Conservation (phyloP, 208 protist species). For the Tetramitus jugosus region DNA sequence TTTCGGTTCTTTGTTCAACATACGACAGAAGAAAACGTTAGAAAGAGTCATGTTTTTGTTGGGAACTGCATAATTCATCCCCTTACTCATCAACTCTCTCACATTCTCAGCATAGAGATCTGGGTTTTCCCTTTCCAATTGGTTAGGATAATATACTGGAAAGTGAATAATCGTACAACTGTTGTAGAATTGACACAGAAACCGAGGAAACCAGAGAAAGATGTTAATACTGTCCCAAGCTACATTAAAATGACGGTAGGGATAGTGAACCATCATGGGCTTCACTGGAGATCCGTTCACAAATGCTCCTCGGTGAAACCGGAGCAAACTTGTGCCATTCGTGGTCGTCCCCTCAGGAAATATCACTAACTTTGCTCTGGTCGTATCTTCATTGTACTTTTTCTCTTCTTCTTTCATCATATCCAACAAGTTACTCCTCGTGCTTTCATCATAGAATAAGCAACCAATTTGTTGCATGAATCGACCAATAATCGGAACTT, state of each 20-base stretch:
- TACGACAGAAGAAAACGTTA: too few species aligned
- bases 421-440: neutral
- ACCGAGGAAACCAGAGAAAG: slow-evolving; percentile 14
- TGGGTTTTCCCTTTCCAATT: slow-evolving; percentile 35
- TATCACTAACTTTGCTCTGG: slow-evolving; percentile 32
- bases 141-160: slow-evolving; percentile 37
- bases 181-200: slow-evolving; percentile 40
- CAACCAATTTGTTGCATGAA: neutral
- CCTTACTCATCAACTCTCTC: slow-evolving; percentile 30
- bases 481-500: neutral
- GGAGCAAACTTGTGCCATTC: slow-evolving; percentile 40
- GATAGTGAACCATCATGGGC: slow-evolving; percentile 45
- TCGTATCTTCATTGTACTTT: neutral
- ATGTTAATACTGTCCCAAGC: neutral
- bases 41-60: too few species aligned
- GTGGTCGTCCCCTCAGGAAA: slow-evolving; percentile 58
- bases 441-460: neutral
- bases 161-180: slow-evolving; percentile 40
- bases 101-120: slow-evolving; percentile 37
- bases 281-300: slow-evolving; percentile 45
- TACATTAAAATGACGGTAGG: slow-evolving; percentile 27
- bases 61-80: too few species aligned
- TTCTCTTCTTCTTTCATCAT: neutral
- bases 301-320: slow-evolving; percentile 50
- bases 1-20: too few species aligned